These are phyloP conservation scores for Neurospora discreta DNA, from an alignment of 495 filamentous ascomycete species.

Conservation along the genomic window DNA sequence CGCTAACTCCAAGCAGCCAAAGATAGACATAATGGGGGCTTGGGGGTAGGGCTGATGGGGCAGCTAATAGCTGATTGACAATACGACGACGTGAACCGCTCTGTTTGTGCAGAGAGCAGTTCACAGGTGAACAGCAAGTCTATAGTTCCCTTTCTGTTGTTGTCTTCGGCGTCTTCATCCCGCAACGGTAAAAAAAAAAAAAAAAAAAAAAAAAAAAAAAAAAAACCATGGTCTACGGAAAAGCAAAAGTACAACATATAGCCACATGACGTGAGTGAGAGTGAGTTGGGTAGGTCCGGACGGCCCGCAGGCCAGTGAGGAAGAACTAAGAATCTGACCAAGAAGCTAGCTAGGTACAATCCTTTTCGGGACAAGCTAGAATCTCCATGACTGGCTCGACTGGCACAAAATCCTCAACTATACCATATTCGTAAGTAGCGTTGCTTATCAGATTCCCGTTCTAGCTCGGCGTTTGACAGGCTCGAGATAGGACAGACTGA, in stretches of 20 bases:
- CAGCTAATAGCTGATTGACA: neutral
- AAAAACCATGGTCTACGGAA: neutral
- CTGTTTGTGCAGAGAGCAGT: neutral
- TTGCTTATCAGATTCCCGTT: neutral
- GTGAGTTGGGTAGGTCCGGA: neutral
- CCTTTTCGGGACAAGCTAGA: neutral
- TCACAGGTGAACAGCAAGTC: neutral
- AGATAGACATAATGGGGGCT: neutral
- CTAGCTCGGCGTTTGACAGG: neutral
- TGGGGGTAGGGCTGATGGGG: neutral
- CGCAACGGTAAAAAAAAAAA: no score
- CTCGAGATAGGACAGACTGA: neutral
- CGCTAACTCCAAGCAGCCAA: neutral
- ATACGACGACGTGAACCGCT: neutral
- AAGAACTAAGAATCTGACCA: conserved; percentile 12
- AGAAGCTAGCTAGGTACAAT: conserved; percentile 2
- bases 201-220: no score
- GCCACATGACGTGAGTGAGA: neutral
- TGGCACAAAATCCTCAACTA: neutral
- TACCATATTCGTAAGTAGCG: neutral
- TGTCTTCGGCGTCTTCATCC: neutral
- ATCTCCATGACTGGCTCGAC: neutral
- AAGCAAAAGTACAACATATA: neutral
- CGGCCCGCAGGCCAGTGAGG: neutral
- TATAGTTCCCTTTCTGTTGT: neutral